Evolutionary conservation across 352 stramenopile species (phyloP).

Genomic region (Pythium utonaiense): DNA sequence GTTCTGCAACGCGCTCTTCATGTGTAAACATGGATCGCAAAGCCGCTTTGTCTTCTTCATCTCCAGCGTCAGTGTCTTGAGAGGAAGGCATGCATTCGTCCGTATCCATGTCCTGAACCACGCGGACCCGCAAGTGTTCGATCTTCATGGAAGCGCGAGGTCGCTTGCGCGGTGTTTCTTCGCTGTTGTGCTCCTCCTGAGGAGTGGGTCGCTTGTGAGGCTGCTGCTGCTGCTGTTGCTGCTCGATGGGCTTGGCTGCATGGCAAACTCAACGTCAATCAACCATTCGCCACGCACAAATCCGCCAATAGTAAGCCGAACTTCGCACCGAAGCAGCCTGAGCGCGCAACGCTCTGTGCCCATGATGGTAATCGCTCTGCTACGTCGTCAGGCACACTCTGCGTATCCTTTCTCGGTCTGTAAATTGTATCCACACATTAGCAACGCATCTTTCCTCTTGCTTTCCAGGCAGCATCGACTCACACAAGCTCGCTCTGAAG

Average conservation of each 20-base stretch:
- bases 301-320: background rate
- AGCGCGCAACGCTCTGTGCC: conserved; percentile 49
- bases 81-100: conserved; percentile 12
- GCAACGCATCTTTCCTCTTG: background rate
- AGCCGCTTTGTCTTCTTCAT: conserved; percentile 27
- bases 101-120: conserved; percentile 8
- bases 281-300: background rate
- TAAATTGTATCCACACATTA: conserved; percentile 5
- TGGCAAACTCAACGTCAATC: background rate
- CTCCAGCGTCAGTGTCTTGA: conserved; percentile 15
- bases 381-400: background rate
- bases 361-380: conserved; percentile 35
- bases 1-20: conserved; percentile 49
- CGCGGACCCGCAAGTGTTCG: conserved; percentile 5
- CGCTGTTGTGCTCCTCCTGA: background rate
- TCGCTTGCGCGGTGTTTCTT: conserved; percentile 17
- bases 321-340: conserved; percentile 46
- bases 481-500: conserved; percentile 39
- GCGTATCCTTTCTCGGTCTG: background rate
- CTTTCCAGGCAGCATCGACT: background rate
- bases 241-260: background rate
- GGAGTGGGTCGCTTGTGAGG: conserved; percentile 13
- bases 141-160: conserved; percentile 13
- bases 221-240: background rate
- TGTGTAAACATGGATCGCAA: conserved; percentile 42